Percentiles rank a stretch among this genome's conserved stretches.
Conservation (phyloP, 345 rosid genomes). For the Rhizophora apiculata region DNA sequence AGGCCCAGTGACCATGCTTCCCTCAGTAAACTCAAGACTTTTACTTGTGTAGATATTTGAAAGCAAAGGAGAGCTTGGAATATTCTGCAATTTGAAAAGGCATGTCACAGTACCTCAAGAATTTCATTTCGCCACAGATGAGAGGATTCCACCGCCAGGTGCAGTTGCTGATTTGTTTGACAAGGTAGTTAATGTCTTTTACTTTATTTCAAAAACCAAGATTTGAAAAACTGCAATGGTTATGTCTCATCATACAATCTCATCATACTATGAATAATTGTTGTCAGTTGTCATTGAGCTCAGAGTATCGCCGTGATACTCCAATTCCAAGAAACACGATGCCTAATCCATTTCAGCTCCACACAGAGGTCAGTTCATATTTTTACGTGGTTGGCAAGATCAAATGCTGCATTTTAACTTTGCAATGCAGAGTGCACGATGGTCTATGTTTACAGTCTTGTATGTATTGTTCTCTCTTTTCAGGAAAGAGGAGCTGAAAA, state of each 20-base stretch:
- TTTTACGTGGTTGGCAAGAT: conserved; percentile 1
- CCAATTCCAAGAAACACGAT: conserved; percentile 67
- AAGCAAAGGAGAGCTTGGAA: conserved; percentile 88
- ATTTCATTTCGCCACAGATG: conserved; percentile 83
- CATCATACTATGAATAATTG: not conserved
- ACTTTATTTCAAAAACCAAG: no score
- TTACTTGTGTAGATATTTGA: conserved; percentile 68
- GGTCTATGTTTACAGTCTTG: not conserved
- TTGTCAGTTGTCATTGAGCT: conserved; percentile 75
- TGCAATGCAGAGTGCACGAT: not conserved
- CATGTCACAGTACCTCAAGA: conserved; percentile 77
- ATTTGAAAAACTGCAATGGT: no score
- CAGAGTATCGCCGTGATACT: conserved; percentile 57
- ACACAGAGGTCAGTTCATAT: conserved; percentile 64
- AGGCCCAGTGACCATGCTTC: not conserved
- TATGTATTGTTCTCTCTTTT: not conserved
- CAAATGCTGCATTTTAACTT: no score
- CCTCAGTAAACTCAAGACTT: not conserved
- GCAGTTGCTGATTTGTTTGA: conserved; percentile 71
- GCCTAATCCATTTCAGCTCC: conserved; percentile 86
- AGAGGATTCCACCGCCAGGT: conserved; percentile 64
- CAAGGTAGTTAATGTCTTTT: conserved; percentile 41
- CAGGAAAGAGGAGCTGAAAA: conserved; percentile 96
- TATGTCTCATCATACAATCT: not conserved
- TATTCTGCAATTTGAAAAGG: conserved; percentile 72